Evolutionary conservation across 2,329 filamentous ascomycete genomes (phyloP), one percentile per base, ranked within the genome.

Genomic region (Pyrenochaeta sp.): DNA sequence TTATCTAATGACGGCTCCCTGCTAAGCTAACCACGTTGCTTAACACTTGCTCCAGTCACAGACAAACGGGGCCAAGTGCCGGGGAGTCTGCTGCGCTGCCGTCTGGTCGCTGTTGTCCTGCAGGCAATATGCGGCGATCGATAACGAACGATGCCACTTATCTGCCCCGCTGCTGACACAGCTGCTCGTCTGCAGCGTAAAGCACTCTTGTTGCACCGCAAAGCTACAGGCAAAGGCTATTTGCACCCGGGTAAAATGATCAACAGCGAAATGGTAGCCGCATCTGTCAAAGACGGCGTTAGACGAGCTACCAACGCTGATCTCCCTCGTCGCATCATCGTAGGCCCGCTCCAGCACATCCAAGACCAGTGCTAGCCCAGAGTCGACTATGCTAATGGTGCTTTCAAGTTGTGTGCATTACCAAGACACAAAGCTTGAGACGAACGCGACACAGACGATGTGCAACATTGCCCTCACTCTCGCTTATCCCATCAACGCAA

Each of bases 91-190:
- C 4, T 20, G 20, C 21, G 21, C 27, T 41, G 19, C 23, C 31
- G 24, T 29, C 17, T 27, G 27, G 29, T 55, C 28, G 35, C 24
- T 30, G 32, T 46, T 44, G 47, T 30, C 14, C 9, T 30, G 26
- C 47, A 43, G 42, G 42, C 27, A 32, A 14, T 23, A 38, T 17
- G 35, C 41, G 37, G 41, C 49, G 40, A 41, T 41, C 34, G 41
- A 51, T 44, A 40, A 42, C 21, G 19, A 17, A 14, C 22, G 29
- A 39, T 30, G 48, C 38, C 20, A 34, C 31, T 38, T 31, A 26
- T 31, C 28, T 48, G 41, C 51, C 44, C 46, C 39, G 37, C 52
- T 53, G 58, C 55, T 60, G 53, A 61, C 56, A 58, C 35, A 45
- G 27, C 19, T 39, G 21, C 8, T 13, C n/a, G 15, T 32, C 43